These are phyloP conservation scores for Coccinonectria pachysandricola DNA, from an alignment of 2,329 filamentous ascomycete genomes.

Conservation along the genomic window DNA sequence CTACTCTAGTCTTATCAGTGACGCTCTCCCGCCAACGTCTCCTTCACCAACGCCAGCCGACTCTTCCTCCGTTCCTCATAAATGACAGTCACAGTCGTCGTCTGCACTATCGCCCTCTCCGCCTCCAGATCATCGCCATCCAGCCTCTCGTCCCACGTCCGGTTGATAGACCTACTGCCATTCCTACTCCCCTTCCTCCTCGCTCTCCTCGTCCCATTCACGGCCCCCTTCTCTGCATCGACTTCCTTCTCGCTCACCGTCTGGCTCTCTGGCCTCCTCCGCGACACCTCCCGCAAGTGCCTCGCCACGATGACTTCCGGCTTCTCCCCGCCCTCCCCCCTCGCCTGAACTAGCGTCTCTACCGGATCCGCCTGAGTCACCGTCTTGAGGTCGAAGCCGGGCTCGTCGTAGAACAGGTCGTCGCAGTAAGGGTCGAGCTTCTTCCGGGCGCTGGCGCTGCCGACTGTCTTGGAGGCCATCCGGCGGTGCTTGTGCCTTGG, in stretches of 20 bases:
- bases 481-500: slow-evolving; percentile 8
- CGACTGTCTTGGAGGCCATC: slow-evolving; percentile 13
- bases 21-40: too few relatives aligned
- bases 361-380: slow-evolving; percentile 13
- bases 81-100: slow-evolving; percentile 15
- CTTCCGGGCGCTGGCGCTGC: slow-evolving; percentile 3
- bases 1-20: too few relatives aligned
- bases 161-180: too few relatives aligned
- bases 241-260: too few relatives aligned
- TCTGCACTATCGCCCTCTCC: slow-evolving; percentile 14
- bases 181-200: too few relatives aligned
- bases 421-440: slow-evolving; percentile 6
- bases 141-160: slow-evolving; percentile 5
- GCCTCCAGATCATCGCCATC: slow-evolving; percentile 11
- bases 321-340: slow-evolving; percentile 6
- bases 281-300: too few relatives aligned
- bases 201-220: too few relatives aligned
- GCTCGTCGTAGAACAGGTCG: slow-evolving; percentile 5
- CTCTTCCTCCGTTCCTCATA: slow-evolving; percentile 9
- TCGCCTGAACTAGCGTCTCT: slow-evolving; percentile 8
- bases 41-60: too few relatives aligned
- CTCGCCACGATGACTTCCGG: slow-evolving; percentile 6
- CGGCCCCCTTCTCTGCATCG: too few relatives aligned
- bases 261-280: too few relatives aligned
- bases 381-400: slow-evolving; percentile 13